These are phyloP conservation scores for Elsinoe necatrix DNA, from an alignment of 2,329 filamentous ascomycete genomes.

Conservation along the genomic window DNA sequence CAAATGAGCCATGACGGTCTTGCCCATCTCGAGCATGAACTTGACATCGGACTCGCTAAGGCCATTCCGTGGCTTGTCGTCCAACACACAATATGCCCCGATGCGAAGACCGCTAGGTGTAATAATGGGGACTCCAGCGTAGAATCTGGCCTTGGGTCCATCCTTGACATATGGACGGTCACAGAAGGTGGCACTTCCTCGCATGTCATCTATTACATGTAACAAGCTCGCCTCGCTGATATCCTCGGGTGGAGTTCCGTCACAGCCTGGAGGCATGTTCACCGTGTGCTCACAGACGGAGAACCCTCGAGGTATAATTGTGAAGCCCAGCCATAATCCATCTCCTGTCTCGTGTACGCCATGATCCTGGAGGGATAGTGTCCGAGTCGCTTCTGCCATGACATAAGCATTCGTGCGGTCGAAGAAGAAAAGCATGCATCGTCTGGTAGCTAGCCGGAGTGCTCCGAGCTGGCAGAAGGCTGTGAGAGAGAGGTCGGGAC, in stretches of 20 bases:
- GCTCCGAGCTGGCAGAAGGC: slow-evolving; percentile 32
- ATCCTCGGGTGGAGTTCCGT: slow-evolving; percentile 24
- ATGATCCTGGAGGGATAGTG: slow-evolving; percentile 32
- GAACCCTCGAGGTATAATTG: slow-evolving; percentile 29
- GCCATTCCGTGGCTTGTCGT: slow-evolving; percentile 47
- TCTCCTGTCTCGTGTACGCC: slow-evolving; percentile 28
- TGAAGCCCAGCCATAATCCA: slow-evolving; percentile 30
- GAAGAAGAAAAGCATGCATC: slow-evolving; percentile 38
- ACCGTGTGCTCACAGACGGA: slow-evolving; percentile 31
- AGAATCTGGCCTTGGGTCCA: slow-evolving; percentile 23
- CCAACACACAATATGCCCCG: slow-evolving; percentile 52
- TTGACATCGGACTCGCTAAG: slow-evolving; percentile 42
- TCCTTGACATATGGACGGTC: slow-evolving; percentile 25
- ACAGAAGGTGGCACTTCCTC: slow-evolving; percentile 24
- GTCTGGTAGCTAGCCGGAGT: slow-evolving; percentile 29
- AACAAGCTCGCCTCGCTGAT: slow-evolving; percentile 17
- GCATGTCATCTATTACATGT: slow-evolving; percentile 27
- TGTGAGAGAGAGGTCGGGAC: slow-evolving; percentile 29
- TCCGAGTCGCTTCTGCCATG: slow-evolving; percentile 43
- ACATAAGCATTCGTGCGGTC: slow-evolving; percentile 43
- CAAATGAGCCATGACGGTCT: slow-evolving; percentile 52
- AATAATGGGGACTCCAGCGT: slow-evolving; percentile 47
- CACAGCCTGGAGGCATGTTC: slow-evolving; percentile 18
- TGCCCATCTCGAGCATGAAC: slow-evolving; percentile 49
- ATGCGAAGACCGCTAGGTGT: slow-evolving; percentile 50